Base-by-base conservation (phyloP, 805 yeast species). In the Debaryomyces prosopidis region DNA sequence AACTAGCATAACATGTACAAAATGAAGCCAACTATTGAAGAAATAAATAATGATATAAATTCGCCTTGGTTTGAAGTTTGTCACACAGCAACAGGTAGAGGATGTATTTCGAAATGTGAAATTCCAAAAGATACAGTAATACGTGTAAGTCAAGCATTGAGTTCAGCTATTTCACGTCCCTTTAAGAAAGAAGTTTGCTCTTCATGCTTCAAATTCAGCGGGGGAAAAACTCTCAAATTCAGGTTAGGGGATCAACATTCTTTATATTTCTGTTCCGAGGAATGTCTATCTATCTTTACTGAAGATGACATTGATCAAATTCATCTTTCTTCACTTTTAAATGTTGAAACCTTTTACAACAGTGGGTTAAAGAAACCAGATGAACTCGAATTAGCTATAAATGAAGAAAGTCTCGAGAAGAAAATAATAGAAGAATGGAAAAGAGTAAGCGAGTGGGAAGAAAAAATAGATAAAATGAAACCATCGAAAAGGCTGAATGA, bases 161-260 rank as follows among this genome's bases (percentile, higher is more conserved):
- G 84, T 8, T 64, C 73, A 12, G 68, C 79, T 1, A 68, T 83
- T 2, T 60, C 71, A 14, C 68, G 73, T 46, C 81, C 80, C 3
- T 83, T 81, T 58, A 73, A 79, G 40, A 82, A 81, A 50, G 89
- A 84, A 53, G 85, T 80, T 1, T 84, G 89, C 57, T 68, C 76
- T 6, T 53, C 57, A 47, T 84, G 89, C 51, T 80, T 72, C 54
- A 43, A 50, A 2, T 84, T 81, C 50, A 69, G 67, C 27, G 58
- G 69, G 49, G 85, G 86, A 0, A 64, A 60, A 28, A 64, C 66
- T 33, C 63, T 80, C 64, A 81, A 77, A 50, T 54, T 61, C 42
- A 76, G 68, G 44, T 50, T 74, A 1, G 52, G 49, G 10, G 32
- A 19, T 27, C 73, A 71, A 36, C 72, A 72, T 12, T 79, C 78